Base-by-base conservation (phyloP, 106 monocot genomes). In the Apostasia ramifera region DNA sequence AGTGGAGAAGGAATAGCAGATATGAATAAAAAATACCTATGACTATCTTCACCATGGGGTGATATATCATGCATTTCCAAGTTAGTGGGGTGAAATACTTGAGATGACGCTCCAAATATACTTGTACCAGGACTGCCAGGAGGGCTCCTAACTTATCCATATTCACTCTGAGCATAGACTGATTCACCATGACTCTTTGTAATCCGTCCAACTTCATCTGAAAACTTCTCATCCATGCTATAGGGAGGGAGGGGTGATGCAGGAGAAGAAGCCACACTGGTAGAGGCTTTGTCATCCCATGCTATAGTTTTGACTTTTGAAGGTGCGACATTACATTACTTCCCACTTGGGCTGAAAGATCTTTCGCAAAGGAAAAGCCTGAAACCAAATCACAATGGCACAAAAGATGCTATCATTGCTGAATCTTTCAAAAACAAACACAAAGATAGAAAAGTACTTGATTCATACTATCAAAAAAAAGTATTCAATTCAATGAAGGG, bases 321-420 rank as follows among this genome's bases (percentile, higher is more conserved):
- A 67, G 73, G 52, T 15, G 81, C 81, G 61, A 78, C 66, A 59
- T 79, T n/a, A n/a, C n/a, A n/a, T n/a, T 69, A 68, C 83, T 89
- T 74, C 85, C 84, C 51, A 87, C 76, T 63, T 98, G 92, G 67
- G 83, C 44, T 40, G 95, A 90, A 55, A 98, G 86, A 51, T 92
- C 97, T 78, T 98, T 98, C 73, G 85, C 78, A 57, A 83, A 70
- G 42, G 74, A 42, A 77, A 89, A 98, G 9, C 89, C 97, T 98
- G 90, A 72, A 79, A 65, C 49, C 39, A 38, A 60, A 47, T 62
- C 50, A 62, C n/a, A n/a, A 67, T 52, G 5, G 40, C 1, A 61
- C 14, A 15, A n/a, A n/a, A n/a, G n/a, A n/a, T n/a, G n/a, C n/a
- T n/a, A n/a, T n/a, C n/a, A n/a, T n/a, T n/a, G n/a, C n/a, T n/a